Base-by-base conservation (phyloP, 2,329 filamentous ascomycete genomes). In the Zarea fungicola region DNA sequence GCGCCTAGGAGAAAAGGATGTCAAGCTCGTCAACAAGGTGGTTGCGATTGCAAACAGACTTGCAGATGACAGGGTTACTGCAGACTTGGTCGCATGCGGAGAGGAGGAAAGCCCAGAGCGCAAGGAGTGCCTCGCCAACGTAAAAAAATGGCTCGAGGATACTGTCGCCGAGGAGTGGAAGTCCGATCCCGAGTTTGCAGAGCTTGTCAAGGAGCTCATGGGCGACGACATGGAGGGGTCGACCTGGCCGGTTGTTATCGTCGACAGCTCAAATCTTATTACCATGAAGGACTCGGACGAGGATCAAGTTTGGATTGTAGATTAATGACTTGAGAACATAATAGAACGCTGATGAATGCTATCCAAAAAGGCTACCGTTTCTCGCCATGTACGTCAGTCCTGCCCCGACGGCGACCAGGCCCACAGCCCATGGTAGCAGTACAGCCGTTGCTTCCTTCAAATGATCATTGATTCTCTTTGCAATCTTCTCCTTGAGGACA, bases 221-320 rank as follows among this genome's bases (percentile, higher is more conserved):
- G 48, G 48, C 10, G 21, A 35, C 6, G 48, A 21, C 16, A 45
- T 50, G 42, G 48, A 50, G 31, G 42, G 32, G 2, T 50, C 19
- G 1, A 8, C 19, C 9, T 50, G 48, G 48, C 35, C 37, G 6
- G 10, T 50, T 19, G 9, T 49, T 13, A 8, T 49, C 18, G 37
- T 49, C 8, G 46, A 49, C 18, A 16, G 29, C 6, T 49, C 46
- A 1, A 49, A 42, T 11, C 3, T 49, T 3, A 42, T 49, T 28
- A n/a, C 19, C 6, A 36, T 42, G 46, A 31, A 37, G 14, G 46
- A 49, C 7, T 25, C 46, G 14, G 23, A 9, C 1, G 29, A 42
- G 10, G 39, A 49, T 8, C 39, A 36, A 7, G 19, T 49, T 22
- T 49, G 46, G 46, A 35, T 49, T 11, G 23, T 49, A 18, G 46